A percentile compares a stretch with the other conserved stretches of the same genome.
phyloP scores from a whole-genome alignment of 129 eudicot species.

The Chrysanthemum makinoi region DNA sequence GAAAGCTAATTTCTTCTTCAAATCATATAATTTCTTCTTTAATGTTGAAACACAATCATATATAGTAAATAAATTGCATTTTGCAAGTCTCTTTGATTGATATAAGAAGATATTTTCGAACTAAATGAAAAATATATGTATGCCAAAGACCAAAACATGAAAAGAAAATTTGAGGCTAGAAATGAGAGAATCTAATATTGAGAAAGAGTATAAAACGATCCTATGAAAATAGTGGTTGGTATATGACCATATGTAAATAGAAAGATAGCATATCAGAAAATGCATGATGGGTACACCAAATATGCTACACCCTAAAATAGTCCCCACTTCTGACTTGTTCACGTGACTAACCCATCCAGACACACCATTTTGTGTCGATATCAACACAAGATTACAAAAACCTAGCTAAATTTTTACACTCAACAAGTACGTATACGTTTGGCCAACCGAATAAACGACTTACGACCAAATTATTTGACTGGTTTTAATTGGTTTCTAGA shows the following conservation, averaged over 20 bases:
- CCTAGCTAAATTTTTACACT: background rate
- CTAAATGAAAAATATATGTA: background rate
- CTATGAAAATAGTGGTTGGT: background rate
- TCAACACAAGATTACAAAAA: background rate
- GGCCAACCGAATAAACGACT: too few species aligned
- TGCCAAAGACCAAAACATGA: background rate
- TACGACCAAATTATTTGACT: too few species aligned
- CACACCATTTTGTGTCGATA: background rate
- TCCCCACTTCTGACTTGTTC: conserved; percentile 18
- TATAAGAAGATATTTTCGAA: background rate
- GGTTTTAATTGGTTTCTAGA: too few species aligned
- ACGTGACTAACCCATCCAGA: background rate
- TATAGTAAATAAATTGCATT: too few species aligned
- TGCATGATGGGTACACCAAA: background rate
- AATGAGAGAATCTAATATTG: background rate
- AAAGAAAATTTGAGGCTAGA: background rate
- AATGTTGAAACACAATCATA: too few species aligned
- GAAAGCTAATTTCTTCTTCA: too few species aligned
- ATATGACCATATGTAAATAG: background rate
- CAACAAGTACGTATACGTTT: background rate
- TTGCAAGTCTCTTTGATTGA: too few species aligned
- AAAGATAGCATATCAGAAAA: background rate
- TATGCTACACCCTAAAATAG: background rate
- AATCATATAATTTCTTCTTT: too few species aligned
- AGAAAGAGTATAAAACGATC: background rate